A percentile compares a stretch with the other conserved stretches of the same genome.
These are phyloP conservation scores for Phellopilus nigrolimitatus DNA, from an alignment of 1,284 basidiomycete species.

Conservation along the genomic window DNA sequence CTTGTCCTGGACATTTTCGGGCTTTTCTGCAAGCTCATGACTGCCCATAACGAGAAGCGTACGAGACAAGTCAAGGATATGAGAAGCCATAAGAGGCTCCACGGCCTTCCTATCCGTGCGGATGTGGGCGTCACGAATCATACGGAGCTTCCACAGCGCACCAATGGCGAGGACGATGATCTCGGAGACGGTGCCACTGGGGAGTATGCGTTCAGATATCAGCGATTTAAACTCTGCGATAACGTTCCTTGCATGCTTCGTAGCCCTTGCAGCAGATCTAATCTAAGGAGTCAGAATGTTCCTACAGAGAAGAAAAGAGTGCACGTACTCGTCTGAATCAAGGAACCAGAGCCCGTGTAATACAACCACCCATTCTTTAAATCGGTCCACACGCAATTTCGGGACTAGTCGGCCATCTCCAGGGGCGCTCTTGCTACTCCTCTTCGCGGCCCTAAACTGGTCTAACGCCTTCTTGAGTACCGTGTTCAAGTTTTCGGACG, in stretches of 20 bases:
- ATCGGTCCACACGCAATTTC: constrained; percentile 45
- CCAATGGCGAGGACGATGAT: constrained; percentile 72
- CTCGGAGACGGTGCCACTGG: constrained; percentile 72
- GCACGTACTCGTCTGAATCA: constrained; percentile 53
- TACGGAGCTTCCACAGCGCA: constrained; percentile 77
- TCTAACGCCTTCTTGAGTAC: constrained; percentile 67
- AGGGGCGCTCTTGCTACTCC: constrained; percentile 34
- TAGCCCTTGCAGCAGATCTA: constrained; percentile 43
- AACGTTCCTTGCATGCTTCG: constrained; percentile 44
- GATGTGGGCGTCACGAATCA: constrained; percentile 46
- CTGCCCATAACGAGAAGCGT: constrained; percentile 66
- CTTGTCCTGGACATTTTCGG: constrained; percentile 45
- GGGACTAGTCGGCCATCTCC: constrained; percentile 30
- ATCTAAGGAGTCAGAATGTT: constrained; percentile 14
- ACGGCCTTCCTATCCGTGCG: constrained; percentile 32
- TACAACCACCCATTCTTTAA: constrained; percentile 69
- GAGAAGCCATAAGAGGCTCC: constrained; percentile 68
- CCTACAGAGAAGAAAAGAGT: constrained; percentile 14
- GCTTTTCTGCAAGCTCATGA: constrained; percentile 47
- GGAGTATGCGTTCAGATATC: constrained; percentile 65
- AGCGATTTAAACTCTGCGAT: constrained; percentile 51
- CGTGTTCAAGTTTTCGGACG: constrained; percentile 78
- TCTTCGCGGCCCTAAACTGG: constrained; percentile 42
- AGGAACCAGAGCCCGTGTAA: constrained; percentile 70
- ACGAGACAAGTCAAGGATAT: constrained; percentile 70